Conservation (phyloP, 306 rosid genomes). For the Calophaca sinica region DNA sequence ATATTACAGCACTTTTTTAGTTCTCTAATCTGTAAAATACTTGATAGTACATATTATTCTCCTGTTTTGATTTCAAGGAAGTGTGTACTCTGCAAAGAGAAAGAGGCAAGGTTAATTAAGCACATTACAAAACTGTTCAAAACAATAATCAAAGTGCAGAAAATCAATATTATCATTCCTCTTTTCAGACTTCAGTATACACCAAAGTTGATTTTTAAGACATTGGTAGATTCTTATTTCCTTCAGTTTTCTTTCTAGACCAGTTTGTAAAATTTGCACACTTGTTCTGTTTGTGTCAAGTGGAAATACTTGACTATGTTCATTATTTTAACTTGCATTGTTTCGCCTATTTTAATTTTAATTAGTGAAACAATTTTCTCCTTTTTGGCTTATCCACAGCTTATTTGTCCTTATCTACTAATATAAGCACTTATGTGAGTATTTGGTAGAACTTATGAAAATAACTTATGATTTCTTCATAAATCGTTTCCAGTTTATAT, state of each 20-base stretch:
- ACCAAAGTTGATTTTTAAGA: too few relatives aligned
- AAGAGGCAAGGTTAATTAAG: conserved; percentile 11
- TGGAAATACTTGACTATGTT: not conserved
- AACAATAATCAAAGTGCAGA: not conserved
- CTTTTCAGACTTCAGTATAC: too few relatives aligned
- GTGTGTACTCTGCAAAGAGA: conserved; percentile 51
- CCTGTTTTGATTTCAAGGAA: conserved; percentile 46
- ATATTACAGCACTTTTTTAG: conserved; percentile 46
- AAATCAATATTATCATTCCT: too few relatives aligned
- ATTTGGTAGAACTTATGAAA: too few relatives aligned
- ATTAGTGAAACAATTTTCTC: not conserved
- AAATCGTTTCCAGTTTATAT: too few relatives aligned
- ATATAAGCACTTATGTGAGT: too few relatives aligned
- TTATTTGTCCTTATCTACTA: too few relatives aligned
- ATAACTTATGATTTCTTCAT: too few relatives aligned
- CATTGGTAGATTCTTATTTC: not conserved
- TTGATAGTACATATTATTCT: conserved; percentile 23
- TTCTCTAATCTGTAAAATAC: conserved; percentile 35
- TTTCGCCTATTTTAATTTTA: not conserved
- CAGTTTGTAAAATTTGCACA: not conserved
- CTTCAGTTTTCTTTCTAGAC: not conserved
- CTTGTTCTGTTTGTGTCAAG: not conserved
- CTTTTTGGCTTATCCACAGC: not conserved
- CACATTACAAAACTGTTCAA: not conserved
- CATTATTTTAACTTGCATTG: not conserved